Conservation (phyloP, 2,329 filamentous ascomycete species). For the Colletotrichum agaves region DNA sequence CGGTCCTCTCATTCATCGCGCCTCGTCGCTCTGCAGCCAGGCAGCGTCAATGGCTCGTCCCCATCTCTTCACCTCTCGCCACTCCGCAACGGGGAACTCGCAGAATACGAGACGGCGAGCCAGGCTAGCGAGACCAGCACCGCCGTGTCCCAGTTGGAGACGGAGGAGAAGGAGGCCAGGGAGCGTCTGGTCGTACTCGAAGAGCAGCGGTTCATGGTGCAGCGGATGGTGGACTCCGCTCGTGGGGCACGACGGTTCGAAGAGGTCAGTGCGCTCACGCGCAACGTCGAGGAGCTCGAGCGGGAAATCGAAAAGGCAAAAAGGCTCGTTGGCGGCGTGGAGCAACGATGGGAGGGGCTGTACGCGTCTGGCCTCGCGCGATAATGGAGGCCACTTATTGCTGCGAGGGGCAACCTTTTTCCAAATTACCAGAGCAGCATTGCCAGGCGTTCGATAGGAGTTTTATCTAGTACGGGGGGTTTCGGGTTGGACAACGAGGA, state of each 20-base stretch:
- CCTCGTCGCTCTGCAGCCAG: constrained; percentile 47
- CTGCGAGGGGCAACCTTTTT: background rate
- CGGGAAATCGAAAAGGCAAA: constrained; percentile 78
- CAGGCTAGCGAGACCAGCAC: constrained; percentile 64
- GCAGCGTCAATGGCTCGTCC: constrained; percentile 46
- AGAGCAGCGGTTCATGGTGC: constrained; percentile 90
- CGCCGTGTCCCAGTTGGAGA: constrained; percentile 71
- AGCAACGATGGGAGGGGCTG: constrained; percentile 66
- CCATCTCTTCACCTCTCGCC: constrained; percentile 51
- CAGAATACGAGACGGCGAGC: constrained; percentile 60
- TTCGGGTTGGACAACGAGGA: background rate
- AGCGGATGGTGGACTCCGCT: constrained; percentile 84
- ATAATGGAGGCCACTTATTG: background rate
- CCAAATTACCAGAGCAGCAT: constrained; percentile 41
- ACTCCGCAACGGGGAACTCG: constrained; percentile 60
- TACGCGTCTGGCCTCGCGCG: constrained; percentile 47
- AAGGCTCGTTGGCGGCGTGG: constrained; percentile 73
- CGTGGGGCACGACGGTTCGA: constrained; percentile 83
- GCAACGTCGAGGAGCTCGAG: constrained; percentile 85
- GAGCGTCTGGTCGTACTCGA: constrained; percentile 87
- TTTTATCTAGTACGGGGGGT: background rate
- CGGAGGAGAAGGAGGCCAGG: constrained; percentile 83
- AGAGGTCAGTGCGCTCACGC: constrained; percentile 81
- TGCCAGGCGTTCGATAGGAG: constrained; percentile 48
- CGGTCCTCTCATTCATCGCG: constrained; percentile 48